phyloP scores from a whole-genome alignment of 2,329 filamentous ascomycete genomes.

The Aspergillus thermomutatus region DNA sequence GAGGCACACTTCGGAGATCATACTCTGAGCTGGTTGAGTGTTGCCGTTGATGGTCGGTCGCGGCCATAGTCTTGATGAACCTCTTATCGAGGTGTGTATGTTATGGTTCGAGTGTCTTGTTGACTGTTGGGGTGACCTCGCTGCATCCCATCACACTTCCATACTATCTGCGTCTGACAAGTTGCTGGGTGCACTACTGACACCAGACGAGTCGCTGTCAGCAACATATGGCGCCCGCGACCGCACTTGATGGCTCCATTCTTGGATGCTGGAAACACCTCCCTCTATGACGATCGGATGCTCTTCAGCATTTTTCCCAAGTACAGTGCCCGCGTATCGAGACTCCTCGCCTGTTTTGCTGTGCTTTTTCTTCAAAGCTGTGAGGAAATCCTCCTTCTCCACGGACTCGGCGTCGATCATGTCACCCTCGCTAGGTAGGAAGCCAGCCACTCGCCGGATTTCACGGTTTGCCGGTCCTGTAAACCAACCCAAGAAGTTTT shows the following conservation, averaged over 20 bases:
- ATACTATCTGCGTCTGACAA: slow-evolving; percentile 37
- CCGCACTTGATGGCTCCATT: slow-evolving; percentile 54
- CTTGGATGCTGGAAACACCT: slow-evolving; percentile 64
- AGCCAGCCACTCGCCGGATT: slow-evolving; percentile 74
- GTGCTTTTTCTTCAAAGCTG: slow-evolving; percentile 84
- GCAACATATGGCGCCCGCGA: slow-evolving; percentile 27
- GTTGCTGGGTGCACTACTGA: slow-evolving; percentile 41
- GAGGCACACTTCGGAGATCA: neutral
- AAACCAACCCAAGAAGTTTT: slow-evolving; percentile 77
- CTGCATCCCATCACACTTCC: slow-evolving; percentile 28
- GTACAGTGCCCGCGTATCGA: slow-evolving; percentile 77
- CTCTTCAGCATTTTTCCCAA: slow-evolving; percentile 71
- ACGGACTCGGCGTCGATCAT: slow-evolving; percentile 48
- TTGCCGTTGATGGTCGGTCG: neutral
- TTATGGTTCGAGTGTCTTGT: neutral
- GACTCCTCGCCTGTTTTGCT: slow-evolving; percentile 84
- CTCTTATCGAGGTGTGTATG: neutral
- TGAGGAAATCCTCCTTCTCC: slow-evolving; percentile 68
- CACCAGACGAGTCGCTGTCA: slow-evolving; percentile 34
- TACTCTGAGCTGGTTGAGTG: neutral
- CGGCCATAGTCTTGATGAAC: neutral
- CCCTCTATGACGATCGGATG: slow-evolving; percentile 75
- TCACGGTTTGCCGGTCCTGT: slow-evolving; percentile 70
- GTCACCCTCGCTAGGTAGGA: slow-evolving; percentile 57
- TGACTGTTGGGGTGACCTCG: neutral